These are phyloP conservation scores for Boletus rex-veris DNA, from an alignment of 768 basidiomycete species.

Conservation along the genomic window DNA sequence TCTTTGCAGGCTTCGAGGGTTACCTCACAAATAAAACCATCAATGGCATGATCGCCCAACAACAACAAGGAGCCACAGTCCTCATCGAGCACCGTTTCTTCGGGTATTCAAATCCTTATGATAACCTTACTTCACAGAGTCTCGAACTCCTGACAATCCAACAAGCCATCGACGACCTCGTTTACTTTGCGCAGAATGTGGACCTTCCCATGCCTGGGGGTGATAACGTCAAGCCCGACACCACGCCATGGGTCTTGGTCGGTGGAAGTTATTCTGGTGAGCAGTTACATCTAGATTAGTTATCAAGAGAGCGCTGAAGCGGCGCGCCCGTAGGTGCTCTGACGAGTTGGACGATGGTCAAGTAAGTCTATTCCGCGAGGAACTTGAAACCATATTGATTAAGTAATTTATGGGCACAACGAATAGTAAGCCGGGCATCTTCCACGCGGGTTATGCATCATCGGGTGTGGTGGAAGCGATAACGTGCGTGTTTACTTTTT, in stretches of 20 bases:
- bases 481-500: constrained; percentile 26
- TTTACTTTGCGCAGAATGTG: constrained; percentile 64
- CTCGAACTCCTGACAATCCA: constrained; percentile 62
- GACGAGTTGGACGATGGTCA: constrained; percentile 67
- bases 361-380: constrained; percentile 37
- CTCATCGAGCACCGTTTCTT: constrained; percentile 74
- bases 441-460: constrained; percentile 43
- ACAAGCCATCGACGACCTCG: constrained; percentile 72
- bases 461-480: constrained; percentile 47
- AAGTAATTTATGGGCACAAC: neutral
- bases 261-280: constrained; percentile 42
- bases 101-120: constrained; percentile 68
- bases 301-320: neutral
- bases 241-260: constrained; percentile 40
- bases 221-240: constrained; percentile 53
- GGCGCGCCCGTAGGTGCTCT: constrained; percentile 29
- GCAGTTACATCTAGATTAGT: neutral
- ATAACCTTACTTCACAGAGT: constrained; percentile 56
- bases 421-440: constrained; percentile 38
- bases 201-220: constrained; percentile 66
- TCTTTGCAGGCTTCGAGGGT: constrained; percentile 29
- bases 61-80: constrained; percentile 59
- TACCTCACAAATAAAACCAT: constrained; percentile 66
- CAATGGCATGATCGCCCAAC: constrained; percentile 62
- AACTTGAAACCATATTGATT: neutral